Conservation (phyloP, 1,139 yeast genomes). For the Lodderomyces jiufengensis region DNA sequence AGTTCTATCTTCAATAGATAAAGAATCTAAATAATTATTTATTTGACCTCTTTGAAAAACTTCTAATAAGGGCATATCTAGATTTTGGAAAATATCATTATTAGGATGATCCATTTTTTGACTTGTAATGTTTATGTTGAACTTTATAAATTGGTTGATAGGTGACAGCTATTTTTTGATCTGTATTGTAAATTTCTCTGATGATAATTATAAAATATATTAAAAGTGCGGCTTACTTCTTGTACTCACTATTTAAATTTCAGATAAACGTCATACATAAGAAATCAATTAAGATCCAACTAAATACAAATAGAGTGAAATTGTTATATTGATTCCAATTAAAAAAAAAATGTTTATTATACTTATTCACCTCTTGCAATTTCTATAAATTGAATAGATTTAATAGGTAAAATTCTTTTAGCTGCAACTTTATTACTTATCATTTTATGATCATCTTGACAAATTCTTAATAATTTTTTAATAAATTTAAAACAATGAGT, state of each 20-base stretch:
- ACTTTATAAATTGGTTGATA: not conserved
- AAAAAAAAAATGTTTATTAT: too few relatives aligned
- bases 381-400: slow-evolving; percentile 5
- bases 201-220: too few relatives aligned
- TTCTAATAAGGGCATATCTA: slow-evolving; percentile 22
- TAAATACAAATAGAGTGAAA: not conserved
- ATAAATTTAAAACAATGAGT: slow-evolving; percentile 35
- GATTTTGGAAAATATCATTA: slow-evolving; percentile 21
- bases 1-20: slow-evolving; percentile 16
- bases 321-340: too few relatives aligned
- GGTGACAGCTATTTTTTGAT: not conserved
- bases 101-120: slow-evolving; percentile 11
- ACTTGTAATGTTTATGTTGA: not conserved
- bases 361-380: slow-evolving; percentile 1
- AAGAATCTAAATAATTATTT: slow-evolving; percentile 14
- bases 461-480: slow-evolving; percentile 23
- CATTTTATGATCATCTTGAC: slow-evolving; percentile 28
- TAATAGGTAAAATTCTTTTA: slow-evolving; percentile 20
- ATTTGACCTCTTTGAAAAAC: slow-evolving; percentile 20
- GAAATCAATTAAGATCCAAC: too few relatives aligned
- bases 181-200: too few relatives aligned
- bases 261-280: too few relatives aligned
- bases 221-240: too few relatives aligned
- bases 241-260: too few relatives aligned
- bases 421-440: slow-evolving; percentile 30